phyloP scores from a whole-genome alignment of 2,329 filamentous ascomycete genomes.

The Aspergillus arachidicola region DNA sequence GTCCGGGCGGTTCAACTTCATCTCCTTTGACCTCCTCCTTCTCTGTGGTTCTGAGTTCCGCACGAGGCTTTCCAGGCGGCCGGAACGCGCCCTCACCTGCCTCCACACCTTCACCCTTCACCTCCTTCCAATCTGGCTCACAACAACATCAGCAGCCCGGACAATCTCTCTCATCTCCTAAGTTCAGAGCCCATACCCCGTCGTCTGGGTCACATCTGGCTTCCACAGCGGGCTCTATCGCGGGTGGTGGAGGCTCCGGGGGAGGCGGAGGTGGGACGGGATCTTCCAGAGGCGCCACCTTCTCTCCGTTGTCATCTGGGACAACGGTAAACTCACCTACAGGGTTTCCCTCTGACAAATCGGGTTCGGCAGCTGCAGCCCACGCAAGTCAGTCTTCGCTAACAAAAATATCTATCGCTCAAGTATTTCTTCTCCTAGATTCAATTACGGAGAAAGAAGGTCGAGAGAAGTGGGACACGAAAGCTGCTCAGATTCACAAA shows the following conservation, averaged over 20 bases:
- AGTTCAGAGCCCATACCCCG: constrained; percentile 58
- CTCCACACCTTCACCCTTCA: constrained; percentile 58
- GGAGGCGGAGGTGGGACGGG: constrained; percentile 58
- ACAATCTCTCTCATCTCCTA: constrained; percentile 58
- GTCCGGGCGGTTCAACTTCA: constrained; percentile 51
- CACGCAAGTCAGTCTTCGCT: constrained; percentile 63
- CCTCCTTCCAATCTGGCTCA: constrained; percentile 56
- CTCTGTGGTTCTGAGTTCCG: constrained; percentile 55
- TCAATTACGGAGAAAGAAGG: constrained; percentile 94
- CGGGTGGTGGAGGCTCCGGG: constrained; percentile 53
- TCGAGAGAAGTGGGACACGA: constrained; percentile 86
- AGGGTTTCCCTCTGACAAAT: constrained; percentile 54
- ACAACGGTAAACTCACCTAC: constrained; percentile 57
- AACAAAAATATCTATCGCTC: constrained; percentile 91
- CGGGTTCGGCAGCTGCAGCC: constrained; percentile 44
- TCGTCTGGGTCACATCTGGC: constrained; percentile 59
- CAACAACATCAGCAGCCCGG: constrained; percentile 55
- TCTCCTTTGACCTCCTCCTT: constrained; percentile 57
- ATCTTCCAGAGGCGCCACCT: constrained; percentile 59
- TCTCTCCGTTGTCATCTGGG: constrained; percentile 62
- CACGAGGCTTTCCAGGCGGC: constrained; percentile 53
- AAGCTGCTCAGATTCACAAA: constrained; percentile 89
- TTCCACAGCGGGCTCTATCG: constrained; percentile 57
- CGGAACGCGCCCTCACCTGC: constrained; percentile 57
- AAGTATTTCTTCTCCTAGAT: constrained; percentile 91